Evolutionary conservation across 2,329 filamentous ascomycete species (phyloP), one percentile per base, ranked within the genome.

Genomic region (Dactylellina haptotyla): DNA sequence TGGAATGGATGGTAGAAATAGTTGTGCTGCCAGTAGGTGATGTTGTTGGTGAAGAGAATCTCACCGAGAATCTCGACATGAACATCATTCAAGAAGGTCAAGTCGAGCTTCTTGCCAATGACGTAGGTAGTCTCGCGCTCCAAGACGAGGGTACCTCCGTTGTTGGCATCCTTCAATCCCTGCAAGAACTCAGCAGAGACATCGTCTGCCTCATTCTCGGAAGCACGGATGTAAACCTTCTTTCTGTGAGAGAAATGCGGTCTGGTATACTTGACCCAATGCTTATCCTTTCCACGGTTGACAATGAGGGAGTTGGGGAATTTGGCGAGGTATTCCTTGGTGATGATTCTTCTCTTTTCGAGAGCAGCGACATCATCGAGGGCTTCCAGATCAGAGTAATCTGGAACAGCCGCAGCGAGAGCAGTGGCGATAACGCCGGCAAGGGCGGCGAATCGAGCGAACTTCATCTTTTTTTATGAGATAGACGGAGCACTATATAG

Each of bases 11-110:
- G 83, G 72, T 82, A 84, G 78, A 84, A 85, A 77, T 84, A 80
- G 76, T 85, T 84, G 26, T 78, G 79, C 79, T 84, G 82, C 83
- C 83, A 84, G 77, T 84, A 84, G 3, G 80, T 77, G 43, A 84
- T 82, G 48, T 83, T 81, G 59, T 84, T 80, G 25, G 82, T 84
- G 77, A 84, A 84, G 80, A 83, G 82, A 34, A 87, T 82, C 77
- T 87, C 85, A 28, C 87, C 87, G 65, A 88, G 86, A 39, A 88
- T 81, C 59, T 84, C 84, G 25, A 88, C 81, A 18, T 88, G 85
- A 1, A 88, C 81, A 61, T 88, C 82, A 56, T 87, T 80, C 62
- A 88, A 79, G 72, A 87, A 87, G 5, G 83, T 87, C 72, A 88
- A 78, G 75, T 88, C 85, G 10, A 88, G 80, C 66, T 85, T 86